phyloP scores from a whole-genome alignment of 164 flowering plant species.

The Santalum album region DNA sequence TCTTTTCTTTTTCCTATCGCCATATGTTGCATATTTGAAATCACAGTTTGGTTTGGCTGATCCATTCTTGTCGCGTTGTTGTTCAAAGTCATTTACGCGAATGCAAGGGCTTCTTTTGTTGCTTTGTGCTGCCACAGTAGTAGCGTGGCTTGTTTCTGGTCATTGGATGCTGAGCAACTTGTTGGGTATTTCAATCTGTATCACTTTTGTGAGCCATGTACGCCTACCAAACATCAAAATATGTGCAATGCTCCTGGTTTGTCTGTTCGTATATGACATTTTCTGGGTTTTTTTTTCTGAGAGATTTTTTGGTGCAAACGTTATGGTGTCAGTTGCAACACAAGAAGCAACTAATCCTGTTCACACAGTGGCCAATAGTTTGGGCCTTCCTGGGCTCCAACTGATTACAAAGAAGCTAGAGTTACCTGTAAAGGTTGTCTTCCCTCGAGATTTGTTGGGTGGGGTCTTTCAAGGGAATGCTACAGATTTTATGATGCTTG shows the following conservation, averaged over 20 bases:
- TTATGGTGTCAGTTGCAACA: conserved; percentile 95
- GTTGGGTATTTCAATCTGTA: conserved; percentile 80
- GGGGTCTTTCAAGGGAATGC: conserved; percentile 41
- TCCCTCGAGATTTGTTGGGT: conserved; percentile 79
- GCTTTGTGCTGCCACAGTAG: conserved; percentile 40
- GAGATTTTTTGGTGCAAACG: conserved; percentile 92
- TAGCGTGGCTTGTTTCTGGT: conserved; percentile 83
- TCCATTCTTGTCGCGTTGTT: conserved; percentile 66
- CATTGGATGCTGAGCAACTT: conserved; percentile 88
- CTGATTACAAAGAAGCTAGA: conserved; percentile 83
- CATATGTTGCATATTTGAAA: conserved; percentile 45
- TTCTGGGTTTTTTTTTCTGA: conserved; percentile 98
- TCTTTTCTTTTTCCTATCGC: conserved; percentile 79
- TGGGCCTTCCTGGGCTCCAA: conserved; percentile 90
- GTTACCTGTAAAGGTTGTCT: conserved; percentile 85
- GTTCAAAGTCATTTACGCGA: conserved; percentile 72
- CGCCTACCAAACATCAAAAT: conserved; percentile 92
- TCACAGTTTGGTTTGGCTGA: conserved; percentile 51
- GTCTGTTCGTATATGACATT: conserved; percentile 83
- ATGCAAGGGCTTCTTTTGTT: conserved; percentile 51
- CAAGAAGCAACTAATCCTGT: conserved; percentile 93
- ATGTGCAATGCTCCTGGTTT: conserved; percentile 81
- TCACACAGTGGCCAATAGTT: conserved; percentile 80
- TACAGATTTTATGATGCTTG: conserved; percentile 91
- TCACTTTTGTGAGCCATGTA: conserved; percentile 95